phyloP scores from a whole-genome alignment of 192 early-diverging fungal genomes.

The Linderina pennispora region DNA sequence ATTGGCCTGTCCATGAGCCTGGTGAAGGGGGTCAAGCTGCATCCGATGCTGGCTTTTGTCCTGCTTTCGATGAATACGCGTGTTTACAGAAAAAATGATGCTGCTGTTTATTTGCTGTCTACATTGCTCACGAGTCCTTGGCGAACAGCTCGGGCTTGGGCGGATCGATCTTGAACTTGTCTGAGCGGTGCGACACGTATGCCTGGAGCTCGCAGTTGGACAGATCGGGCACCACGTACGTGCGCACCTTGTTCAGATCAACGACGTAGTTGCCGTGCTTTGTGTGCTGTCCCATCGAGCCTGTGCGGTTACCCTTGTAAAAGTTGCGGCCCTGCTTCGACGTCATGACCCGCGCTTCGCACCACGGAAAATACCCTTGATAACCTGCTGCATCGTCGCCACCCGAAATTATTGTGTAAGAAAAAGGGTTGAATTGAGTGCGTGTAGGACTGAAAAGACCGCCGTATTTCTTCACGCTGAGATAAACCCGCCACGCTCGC shows the following conservation, averaged over 20 bases:
- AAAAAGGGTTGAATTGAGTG: not conserved
- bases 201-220: constrained; percentile 39
- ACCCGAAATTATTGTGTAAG: not conserved
- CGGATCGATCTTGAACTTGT: constrained; percentile 35
- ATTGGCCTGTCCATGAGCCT: too few relatives aligned
- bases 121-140: not conserved
- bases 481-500: too few relatives aligned
- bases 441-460: not conserved
- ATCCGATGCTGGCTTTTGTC: too few relatives aligned
- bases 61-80: too few relatives aligned
- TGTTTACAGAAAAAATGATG: too few relatives aligned
- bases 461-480: too few relatives aligned
- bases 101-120: too few relatives aligned
- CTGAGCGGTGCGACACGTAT: constrained; percentile 38
- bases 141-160: constrained; percentile 14
- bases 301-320: constrained; percentile 50
- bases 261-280: constrained; percentile 44
- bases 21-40: too few relatives aligned
- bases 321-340: constrained; percentile 46
- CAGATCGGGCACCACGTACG: constrained; percentile 46
- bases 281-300: constrained; percentile 47
- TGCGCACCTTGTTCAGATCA: constrained; percentile 39
- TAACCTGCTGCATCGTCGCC: constrained; percentile 39
- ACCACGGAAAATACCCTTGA: constrained; percentile 42
- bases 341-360: constrained; percentile 50